A percentile compares a stretch with the other conserved stretches of the same genome.
Conservation (phyloP, 2,329 filamentous ascomycete genomes). For the Graphium sp. region DNA sequence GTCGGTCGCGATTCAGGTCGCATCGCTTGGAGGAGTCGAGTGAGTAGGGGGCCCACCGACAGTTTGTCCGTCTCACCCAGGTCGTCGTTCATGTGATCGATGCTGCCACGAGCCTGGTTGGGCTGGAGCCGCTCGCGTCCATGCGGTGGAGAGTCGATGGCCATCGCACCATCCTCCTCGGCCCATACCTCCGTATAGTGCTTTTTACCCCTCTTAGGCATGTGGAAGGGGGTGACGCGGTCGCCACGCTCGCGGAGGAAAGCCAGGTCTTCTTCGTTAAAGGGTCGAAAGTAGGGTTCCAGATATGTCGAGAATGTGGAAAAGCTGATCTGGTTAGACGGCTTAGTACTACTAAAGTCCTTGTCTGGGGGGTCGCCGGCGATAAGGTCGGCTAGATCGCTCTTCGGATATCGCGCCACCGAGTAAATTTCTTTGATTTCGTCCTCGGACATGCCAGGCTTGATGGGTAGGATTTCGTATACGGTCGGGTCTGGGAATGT, state of each 20-base stretch:
- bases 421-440: conserved; percentile 78
- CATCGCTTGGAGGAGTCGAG: conserved; percentile 64
- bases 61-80: conserved; percentile 79
- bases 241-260: conserved; percentile 87
- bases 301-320: conserved; percentile 84
- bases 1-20: conserved; percentile 54
- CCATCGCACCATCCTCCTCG: conserved; percentile 74
- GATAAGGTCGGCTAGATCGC: conserved; percentile 69
- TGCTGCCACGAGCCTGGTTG: conserved; percentile 70
- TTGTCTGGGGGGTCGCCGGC: conserved; percentile 82
- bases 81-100: conserved; percentile 76
- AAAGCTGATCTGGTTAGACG: conserved; percentile 84
- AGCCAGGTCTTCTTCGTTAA: conserved; percentile 84
- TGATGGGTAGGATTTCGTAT: conserved; percentile 73
- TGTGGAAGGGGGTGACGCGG: conserved; percentile 64
- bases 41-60: conserved; percentile 73
- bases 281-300: conserved; percentile 77
- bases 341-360: conserved; percentile 90
- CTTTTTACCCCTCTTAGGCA: conserved; percentile 69
- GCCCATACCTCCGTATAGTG: conserved; percentile 88
- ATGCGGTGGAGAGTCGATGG: conserved; percentile 50
- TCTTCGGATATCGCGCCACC: conserved; percentile 66
- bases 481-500: conserved; percentile 85
- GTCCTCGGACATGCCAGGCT: conserved; percentile 63
- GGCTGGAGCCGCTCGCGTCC: conserved; percentile 50